Evolutionary conservation across 345 rosid genomes (phyloP), one percentile per base, ranked within the genome.

Genomic region (Syzygium jambos): DNA sequence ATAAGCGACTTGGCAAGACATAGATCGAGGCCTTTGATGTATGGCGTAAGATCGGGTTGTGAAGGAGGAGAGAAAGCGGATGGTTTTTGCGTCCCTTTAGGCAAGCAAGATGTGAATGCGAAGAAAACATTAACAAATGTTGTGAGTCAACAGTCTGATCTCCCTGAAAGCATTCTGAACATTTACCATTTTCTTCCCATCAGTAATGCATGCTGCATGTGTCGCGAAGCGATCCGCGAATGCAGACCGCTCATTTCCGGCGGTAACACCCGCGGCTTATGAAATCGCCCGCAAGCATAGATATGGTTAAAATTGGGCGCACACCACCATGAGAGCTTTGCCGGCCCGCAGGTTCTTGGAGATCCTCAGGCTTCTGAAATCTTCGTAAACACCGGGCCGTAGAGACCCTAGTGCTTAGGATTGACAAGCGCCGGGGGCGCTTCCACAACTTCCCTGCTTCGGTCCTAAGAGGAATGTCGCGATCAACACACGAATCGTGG

Each of bases 391-490:
- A 56, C 94, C 16, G 15, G 92, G 9, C 29, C 16, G 38, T 90
- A 94, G 52, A 93, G 89, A 17, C 91, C 93, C 0, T 93, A 94
- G 87, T 93, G 93, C 38, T 90, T 86, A 2, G 90, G 55, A 87
- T 92, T 93, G 12, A 93, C 88, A 8, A 93, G 87, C 43, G 89
- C 92, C 4, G 84, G 80, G 3, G 95, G 91, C 7, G 93, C 90
- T 77, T 93, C 95, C 34, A 93, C 80, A 4, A 86, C 87, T 11
- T 11, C 88, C 90, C 51, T 90, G 90, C 84, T 73, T 89, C 22
- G 97, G 97, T 54, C 97, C 98, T 59, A 97, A 88, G 6, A 95
- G 90, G 90, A 95, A 95, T 0, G 96, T 88, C 10, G 98, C 98
- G 27, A 95, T 96, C n/a, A 97, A 94, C 52, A 93, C 89, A 86